Evolutionary conservation across 768 basidiomycete species (phyloP).

Genomic region (Tremella mesenterica): DNA sequence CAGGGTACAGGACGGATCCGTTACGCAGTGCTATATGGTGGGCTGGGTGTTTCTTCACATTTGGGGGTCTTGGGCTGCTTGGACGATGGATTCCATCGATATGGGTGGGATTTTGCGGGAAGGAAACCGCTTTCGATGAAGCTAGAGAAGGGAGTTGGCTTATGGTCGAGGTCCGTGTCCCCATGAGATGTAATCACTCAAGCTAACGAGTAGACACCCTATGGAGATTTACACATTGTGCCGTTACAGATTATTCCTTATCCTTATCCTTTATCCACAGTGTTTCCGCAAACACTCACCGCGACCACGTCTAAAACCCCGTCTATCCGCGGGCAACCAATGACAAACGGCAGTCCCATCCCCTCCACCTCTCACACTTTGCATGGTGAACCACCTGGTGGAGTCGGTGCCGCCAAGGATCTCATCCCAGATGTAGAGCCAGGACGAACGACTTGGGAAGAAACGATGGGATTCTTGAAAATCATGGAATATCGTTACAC

Average conservation of each 20-base stretch:
- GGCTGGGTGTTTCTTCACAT: conserved; percentile 56
- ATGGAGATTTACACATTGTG: conserved; percentile 71
- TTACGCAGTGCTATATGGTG: conserved; percentile 67
- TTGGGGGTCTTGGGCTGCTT: conserved; percentile 66
- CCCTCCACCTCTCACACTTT: conserved; percentile 11
- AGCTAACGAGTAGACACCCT: conserved; percentile 57
- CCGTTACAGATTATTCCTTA: conserved; percentile 61
- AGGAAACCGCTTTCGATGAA: conserved; percentile 70
- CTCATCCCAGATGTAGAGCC: conserved; percentile 42
- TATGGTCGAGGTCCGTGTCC: conserved; percentile 69
- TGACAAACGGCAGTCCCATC: conserved; percentile 5
- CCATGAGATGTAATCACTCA: not conserved
- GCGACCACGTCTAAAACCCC: conserved; percentile 15
- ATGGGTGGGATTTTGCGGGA: conserved; percentile 81
- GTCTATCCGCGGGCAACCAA: conserved; percentile 8
- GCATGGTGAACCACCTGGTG: conserved; percentile 20
- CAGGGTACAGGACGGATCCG: conserved; percentile 65
- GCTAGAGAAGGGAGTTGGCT: conserved; percentile 55
- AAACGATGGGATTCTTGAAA: conserved; percentile 50
- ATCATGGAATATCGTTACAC: conserved; percentile 88
- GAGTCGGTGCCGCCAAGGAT: conserved; percentile 42
- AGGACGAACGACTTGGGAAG: conserved; percentile 43
- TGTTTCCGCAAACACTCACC: conserved; percentile 54
- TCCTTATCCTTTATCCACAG: conserved; percentile 68
- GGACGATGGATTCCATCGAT: conserved; percentile 89